Conservation (phyloP, 495 filamentous ascomycete genomes). For the Neurospora sp. region DNA sequence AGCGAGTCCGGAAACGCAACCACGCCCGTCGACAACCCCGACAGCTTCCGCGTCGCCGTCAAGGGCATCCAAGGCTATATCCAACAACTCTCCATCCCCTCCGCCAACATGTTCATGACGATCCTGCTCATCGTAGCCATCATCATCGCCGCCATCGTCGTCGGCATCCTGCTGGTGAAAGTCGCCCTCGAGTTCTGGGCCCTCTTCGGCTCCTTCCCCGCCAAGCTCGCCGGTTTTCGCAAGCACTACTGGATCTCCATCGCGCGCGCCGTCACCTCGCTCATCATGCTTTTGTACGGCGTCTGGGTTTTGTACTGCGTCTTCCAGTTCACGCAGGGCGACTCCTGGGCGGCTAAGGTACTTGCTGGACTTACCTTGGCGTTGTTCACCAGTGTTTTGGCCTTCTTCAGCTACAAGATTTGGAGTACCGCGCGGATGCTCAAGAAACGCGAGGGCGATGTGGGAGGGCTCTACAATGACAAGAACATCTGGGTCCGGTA, state of each 20-base stretch:
- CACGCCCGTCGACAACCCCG: slow-evolving; percentile 15
- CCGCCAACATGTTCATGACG: slow-evolving; percentile 94
- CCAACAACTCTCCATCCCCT: slow-evolving; percentile 71
- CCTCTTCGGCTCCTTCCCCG: slow-evolving; percentile 77
- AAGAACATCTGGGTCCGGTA: slow-evolving; percentile 92
- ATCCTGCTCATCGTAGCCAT: slow-evolving; percentile 82
- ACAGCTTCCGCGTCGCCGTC: slow-evolving; percentile 36
- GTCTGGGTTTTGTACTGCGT: slow-evolving; percentile 94
- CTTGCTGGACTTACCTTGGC: slow-evolving; percentile 75
- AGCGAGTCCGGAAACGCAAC: slow-evolving; percentile 9
- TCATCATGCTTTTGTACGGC: slow-evolving; percentile 88
- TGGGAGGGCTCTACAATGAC: slow-evolving; percentile 67
- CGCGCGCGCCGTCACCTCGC: slow-evolving; percentile 75
- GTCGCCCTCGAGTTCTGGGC: slow-evolving; percentile 89
- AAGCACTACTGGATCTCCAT: slow-evolving; percentile 93
- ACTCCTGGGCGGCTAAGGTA: slow-evolving; percentile 89
- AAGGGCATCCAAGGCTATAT: slow-evolving; percentile 65
- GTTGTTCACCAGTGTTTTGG: slow-evolving; percentile 68
- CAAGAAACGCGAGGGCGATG: slow-evolving; percentile 66
- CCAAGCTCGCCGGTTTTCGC: slow-evolving; percentile 72
- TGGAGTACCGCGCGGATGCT: slow-evolving; percentile 63
- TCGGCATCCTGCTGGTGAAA: slow-evolving; percentile 84
- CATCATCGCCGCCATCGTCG: slow-evolving; percentile 71
- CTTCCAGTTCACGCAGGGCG: slow-evolving; percentile 86
- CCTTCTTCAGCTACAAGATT: slow-evolving; percentile 75